phyloP scores from a whole-genome alignment of 2,329 filamentous ascomycete species.

The Colletotrichum simmondsii region DNA sequence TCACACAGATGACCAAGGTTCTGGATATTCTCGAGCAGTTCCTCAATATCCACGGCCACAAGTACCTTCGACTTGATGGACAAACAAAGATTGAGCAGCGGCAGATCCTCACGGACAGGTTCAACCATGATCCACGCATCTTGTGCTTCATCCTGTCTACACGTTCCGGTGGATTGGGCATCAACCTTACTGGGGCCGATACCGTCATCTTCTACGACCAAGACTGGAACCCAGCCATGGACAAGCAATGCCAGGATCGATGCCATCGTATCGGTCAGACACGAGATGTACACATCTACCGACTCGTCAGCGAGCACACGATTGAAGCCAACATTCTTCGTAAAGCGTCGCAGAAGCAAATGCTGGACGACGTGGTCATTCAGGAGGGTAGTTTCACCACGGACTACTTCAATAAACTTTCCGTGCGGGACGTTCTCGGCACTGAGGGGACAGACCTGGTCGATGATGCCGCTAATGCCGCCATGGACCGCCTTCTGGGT shows the following conservation, averaged over 20 bases:
- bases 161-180: slow-evolving; percentile 91
- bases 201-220: slow-evolving; percentile 99
- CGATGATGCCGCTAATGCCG: slow-evolving; percentile 79
- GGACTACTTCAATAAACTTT: slow-evolving; percentile 90
- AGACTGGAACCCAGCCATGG: slow-evolving; percentile 99
- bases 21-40: slow-evolving; percentile 98
- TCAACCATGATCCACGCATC: slow-evolving; percentile 94
- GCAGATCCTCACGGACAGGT: slow-evolving; percentile 93
- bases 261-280: slow-evolving; percentile 98
- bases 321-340: slow-evolving; percentile 98
- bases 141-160: slow-evolving; percentile 96
- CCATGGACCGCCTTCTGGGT: slow-evolving; percentile 87
- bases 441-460: slow-evolving; percentile 64
- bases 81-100: slow-evolving; percentile 95
- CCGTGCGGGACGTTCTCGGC: slow-evolving; percentile 75
- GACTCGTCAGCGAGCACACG: slow-evolving; percentile 90
- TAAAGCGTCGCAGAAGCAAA: slow-evolving; percentile 96
- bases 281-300: slow-evolving; percentile 97
- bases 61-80: slow-evolving; percentile 96
- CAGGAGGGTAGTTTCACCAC: slow-evolving; percentile 98
- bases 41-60: slow-evolving; percentile 96
- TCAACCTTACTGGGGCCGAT: slow-evolving; percentile 96
- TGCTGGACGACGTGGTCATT: slow-evolving; percentile 97
- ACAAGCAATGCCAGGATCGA: slow-evolving; percentile 98
- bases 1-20: slow-evolving; percentile 99